Conservation (phyloP, 139 green algal species). For the Auxenochlorella pyrenoidosa region DNA sequence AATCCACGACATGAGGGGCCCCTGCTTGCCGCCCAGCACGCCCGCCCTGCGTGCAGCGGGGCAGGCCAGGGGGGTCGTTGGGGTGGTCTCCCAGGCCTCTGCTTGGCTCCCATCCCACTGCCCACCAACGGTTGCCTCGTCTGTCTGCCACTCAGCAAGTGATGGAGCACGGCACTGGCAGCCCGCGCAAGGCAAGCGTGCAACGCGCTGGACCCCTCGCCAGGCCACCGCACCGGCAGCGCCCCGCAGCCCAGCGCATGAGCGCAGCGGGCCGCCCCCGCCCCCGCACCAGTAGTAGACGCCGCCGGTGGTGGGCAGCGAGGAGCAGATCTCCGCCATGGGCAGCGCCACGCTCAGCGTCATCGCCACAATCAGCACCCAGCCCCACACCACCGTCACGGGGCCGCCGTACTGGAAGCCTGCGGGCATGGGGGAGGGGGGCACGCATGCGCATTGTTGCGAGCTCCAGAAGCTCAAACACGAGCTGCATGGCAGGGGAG, state of each 20-base stretch:
- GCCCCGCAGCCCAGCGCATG: no score
- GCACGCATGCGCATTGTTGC: no score
- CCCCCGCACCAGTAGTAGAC: slow-evolving; percentile 41
- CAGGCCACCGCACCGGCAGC: no score
- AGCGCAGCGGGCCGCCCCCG: no score
- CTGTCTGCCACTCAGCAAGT: not conserved
- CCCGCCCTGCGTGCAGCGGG: not conserved
- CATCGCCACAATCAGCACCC: slow-evolving; percentile 47
- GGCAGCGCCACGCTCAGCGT: slow-evolving; percentile 48
- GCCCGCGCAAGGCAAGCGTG: not conserved
- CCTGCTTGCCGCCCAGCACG: slow-evolving; percentile 19
- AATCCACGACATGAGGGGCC: slow-evolving; percentile 20
- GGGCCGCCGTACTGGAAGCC: slow-evolving; percentile 30
- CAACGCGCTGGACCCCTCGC: no score
- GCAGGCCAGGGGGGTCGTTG: no score
- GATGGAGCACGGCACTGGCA: no score
- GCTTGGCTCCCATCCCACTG: no score
- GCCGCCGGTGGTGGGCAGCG: slow-evolving; percentile 50
- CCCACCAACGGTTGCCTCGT: not conserved
- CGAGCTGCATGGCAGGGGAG: no score
- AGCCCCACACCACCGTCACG: slow-evolving; percentile 54
- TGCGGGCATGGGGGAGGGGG: not conserved
- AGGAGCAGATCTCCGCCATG: slow-evolving; percentile 53
- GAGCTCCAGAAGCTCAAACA: no score
- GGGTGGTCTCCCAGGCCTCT: no score